These are phyloP conservation scores for Carallia pectinifolia DNA, from an alignment of 345 rosid genomes.

Conservation along the genomic window DNA sequence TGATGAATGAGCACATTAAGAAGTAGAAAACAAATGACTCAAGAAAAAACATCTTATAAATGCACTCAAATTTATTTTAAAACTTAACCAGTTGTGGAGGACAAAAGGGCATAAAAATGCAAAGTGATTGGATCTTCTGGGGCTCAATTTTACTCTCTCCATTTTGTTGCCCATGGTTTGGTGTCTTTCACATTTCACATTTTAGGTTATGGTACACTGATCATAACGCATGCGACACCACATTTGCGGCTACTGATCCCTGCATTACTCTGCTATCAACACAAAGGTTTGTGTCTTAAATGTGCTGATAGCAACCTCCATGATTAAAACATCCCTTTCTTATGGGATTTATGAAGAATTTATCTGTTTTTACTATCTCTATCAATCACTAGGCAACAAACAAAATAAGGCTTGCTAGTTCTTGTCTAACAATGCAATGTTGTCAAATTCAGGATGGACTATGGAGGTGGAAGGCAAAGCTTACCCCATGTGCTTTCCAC, in stretches of 20 bases:
- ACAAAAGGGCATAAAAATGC: no score
- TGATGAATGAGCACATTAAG: neutral
- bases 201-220: neutral
- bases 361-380: neutral
- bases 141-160: no score
- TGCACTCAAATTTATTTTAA: neutral
- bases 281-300: neutral
- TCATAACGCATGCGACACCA: neutral
- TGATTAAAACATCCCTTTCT: neutral
- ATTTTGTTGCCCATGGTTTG: no score
- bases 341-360: neutral
- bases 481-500: constrained; percentile 99
- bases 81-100: neutral
- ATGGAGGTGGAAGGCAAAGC: constrained; percentile 10
- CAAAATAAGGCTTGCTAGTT: neutral
- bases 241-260: neutral
- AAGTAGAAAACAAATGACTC: neutral
- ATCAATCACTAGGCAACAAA: neutral
- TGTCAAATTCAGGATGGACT: no score
- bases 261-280: neutral
- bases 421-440: no score
- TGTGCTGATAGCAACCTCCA: neutral
- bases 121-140: no score
- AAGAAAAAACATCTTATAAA: neutral
- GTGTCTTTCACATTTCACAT: no score